Conservation (phyloP, 495 filamentous ascomycete genomes). For the Letharia columbiana region DNA sequence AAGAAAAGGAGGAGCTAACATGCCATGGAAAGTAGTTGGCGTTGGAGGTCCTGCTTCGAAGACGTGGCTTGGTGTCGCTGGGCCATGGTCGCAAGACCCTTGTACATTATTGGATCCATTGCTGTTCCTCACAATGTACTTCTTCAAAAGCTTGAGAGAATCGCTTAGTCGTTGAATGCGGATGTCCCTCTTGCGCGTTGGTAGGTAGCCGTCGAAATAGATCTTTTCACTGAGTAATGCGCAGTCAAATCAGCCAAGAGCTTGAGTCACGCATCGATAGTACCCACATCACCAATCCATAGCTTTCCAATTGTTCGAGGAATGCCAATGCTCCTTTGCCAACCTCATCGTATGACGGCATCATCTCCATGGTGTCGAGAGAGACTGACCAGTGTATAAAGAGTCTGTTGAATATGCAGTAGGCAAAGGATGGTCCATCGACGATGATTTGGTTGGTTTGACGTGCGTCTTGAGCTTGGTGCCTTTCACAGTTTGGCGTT, state of each 20-base stretch:
- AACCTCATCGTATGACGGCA: constrained; percentile 54
- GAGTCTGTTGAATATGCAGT: constrained; percentile 55
- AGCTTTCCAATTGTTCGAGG: constrained; percentile 44
- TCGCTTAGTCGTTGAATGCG: constrained; percentile 45
- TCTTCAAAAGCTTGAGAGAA: constrained; percentile 34
- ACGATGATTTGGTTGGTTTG: constrained; percentile 44
- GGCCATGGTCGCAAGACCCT: no score
- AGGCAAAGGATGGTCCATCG: constrained; percentile 68
- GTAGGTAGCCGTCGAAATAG: constrained; percentile 73
- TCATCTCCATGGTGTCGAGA: constrained; percentile 40
- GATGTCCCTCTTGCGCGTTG: constrained; percentile 45
- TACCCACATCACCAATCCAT: constrained; percentile 51
- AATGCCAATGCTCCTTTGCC: constrained; percentile 51
- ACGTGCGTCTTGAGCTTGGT: constrained; percentile 21
- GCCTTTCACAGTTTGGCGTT: constrained; percentile 1
- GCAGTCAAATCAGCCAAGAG: not conserved
- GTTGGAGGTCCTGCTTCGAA: constrained; percentile 13
- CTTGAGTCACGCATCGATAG: not conserved
- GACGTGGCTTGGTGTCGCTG: not conserved
- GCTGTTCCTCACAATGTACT: no score
- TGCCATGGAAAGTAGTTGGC: constrained; percentile 21
- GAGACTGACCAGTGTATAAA: constrained; percentile 32
- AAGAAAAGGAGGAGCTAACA: constrained; percentile 55
- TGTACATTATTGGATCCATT: no score
- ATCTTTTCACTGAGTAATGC: constrained; percentile 41